phyloP scores from a whole-genome alignment of 2,329 filamentous ascomycete genomes.

The Aspergillus brasiliensis region DNA sequence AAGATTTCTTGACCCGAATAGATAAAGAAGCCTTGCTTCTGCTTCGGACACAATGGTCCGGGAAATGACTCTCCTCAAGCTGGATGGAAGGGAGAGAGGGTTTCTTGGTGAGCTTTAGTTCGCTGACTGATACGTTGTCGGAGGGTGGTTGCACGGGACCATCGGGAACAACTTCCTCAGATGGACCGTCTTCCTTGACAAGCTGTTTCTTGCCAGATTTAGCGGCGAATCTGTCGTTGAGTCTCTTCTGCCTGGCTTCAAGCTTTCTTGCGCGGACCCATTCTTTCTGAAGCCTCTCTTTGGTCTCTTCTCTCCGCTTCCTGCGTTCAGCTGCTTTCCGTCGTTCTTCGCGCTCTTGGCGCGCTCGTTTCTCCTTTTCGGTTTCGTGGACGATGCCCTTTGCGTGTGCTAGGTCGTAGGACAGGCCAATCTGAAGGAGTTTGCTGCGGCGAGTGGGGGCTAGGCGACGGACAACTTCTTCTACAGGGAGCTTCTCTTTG shows the following conservation, averaged over 20 bases:
- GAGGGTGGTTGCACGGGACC: conserved; percentile 31
- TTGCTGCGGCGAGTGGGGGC: conserved; percentile 70
- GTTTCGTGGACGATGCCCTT: conserved; percentile 47
- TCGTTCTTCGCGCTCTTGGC: conserved; percentile 41
- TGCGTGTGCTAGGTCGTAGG: conserved; percentile 50
- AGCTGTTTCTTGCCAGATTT: conserved; percentile 7
- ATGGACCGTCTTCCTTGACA: conserved; percentile 1
- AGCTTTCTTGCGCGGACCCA: conserved; percentile 45
- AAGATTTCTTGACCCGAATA: conserved; percentile 7
- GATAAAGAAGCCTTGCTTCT: neutral
- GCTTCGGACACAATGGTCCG: conserved; percentile 11
- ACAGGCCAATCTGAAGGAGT: conserved; percentile 55
- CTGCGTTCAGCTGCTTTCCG: conserved; percentile 36
- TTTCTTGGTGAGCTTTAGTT: conserved; percentile 13
- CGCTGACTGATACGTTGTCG: conserved; percentile 26
- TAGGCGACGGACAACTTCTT: conserved; percentile 67
- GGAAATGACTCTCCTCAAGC: conserved; percentile 26
- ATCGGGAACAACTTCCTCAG: conserved; percentile 25
- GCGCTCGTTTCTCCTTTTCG: conserved; percentile 35
- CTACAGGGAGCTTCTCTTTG: conserved; percentile 55
- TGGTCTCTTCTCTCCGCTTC: conserved; percentile 42
- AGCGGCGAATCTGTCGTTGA: conserved; percentile 30
- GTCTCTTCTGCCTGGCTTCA: conserved; percentile 32
- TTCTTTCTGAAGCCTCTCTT: conserved; percentile 43
- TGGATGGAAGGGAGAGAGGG: conserved; percentile 32